These are phyloP conservation scores for Amaranthus cruentus DNA, from an alignment of 148 eudicot genomes.

Conservation along the genomic window DNA sequence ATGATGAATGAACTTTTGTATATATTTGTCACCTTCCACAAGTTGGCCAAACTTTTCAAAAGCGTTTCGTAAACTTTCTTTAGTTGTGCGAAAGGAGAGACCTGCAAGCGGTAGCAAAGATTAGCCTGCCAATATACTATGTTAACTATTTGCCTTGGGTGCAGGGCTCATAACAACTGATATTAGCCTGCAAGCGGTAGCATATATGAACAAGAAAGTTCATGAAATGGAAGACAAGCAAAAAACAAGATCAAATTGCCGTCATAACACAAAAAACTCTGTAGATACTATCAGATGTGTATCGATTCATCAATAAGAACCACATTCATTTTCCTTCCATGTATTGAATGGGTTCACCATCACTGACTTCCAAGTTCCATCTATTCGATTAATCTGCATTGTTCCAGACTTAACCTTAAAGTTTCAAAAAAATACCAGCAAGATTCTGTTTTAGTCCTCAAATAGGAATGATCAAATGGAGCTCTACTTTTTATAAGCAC, in stretches of 20 bases:
- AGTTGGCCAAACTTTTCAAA: slow-evolving; percentile 69
- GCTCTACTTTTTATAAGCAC: too few species aligned
- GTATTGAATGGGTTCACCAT: background rate
- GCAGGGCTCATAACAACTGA: background rate
- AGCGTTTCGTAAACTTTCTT: slow-evolving; percentile 64
- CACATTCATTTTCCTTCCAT: background rate
- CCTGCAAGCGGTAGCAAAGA: slow-evolving; percentile 35
- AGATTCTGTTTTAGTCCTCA: background rate
- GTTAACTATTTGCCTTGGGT: too few species aligned
- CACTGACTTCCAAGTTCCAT: background rate
- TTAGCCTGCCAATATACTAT: background rate
- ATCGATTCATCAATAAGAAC: background rate
- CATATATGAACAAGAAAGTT: too few species aligned
- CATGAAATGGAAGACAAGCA: background rate
- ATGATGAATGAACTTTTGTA: background rate
- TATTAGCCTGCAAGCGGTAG: background rate
- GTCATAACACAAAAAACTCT: background rate
- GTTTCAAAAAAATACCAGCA: background rate
- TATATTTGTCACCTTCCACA: slow-evolving; percentile 46
- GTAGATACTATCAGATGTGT: background rate
- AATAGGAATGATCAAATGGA: too few species aligned
- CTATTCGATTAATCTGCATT: background rate
- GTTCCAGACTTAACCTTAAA: background rate
- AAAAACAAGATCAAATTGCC: background rate
- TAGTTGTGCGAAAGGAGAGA: slow-evolving; percentile 77